Percentiles rank a stretch among this genome's conserved stretches.
phyloP scores from a whole-genome alignment of 139 green algal genomes.

The Micractinium conductrix region DNA sequence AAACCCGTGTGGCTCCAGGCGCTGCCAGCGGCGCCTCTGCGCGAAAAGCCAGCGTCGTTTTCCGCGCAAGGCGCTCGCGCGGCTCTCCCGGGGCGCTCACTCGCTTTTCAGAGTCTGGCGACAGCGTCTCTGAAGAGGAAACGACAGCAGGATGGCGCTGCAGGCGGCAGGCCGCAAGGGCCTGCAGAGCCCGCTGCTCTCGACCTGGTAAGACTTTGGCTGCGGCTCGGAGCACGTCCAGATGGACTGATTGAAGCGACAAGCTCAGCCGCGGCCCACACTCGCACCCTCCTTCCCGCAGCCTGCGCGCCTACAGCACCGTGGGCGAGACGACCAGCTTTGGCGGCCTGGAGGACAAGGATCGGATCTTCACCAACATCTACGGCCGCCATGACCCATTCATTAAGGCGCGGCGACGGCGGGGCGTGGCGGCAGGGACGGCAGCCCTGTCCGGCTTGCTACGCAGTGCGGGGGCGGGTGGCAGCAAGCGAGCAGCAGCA shows the following conservation, averaged over 20 bases:
- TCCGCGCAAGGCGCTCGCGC: too few relatives aligned
- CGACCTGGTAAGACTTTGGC: slow-evolving; percentile 23
- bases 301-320: slow-evolving; percentile 39
- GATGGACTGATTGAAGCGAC: neutral
- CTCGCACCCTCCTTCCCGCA: slow-evolving; percentile 11
- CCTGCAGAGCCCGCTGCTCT: slow-evolving; percentile 20
- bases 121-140: neutral
- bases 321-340: slow-evolving; percentile 31
- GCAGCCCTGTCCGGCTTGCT: neutral
- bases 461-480: neutral
- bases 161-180: slow-evolving; percentile 14
- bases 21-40: too few relatives aligned
- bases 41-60: too few relatives aligned
- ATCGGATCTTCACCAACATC: slow-evolving; percentile 98
- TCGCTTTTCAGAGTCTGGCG: neutral
- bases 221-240: neutral
- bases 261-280: neutral
- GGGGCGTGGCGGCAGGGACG: neutral
- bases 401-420: slow-evolving; percentile 73
- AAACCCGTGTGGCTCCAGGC: too few relatives aligned
- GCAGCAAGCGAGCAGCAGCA: neutral
- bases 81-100: neutral
- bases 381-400: slow-evolving; percentile 92
- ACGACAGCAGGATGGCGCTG: neutral
- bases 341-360: slow-evolving; percentile 90